Evolutionary conservation across 2,329 filamentous ascomycete genomes (phyloP).

Genomic region (Stachybotrys elegans): DNA sequence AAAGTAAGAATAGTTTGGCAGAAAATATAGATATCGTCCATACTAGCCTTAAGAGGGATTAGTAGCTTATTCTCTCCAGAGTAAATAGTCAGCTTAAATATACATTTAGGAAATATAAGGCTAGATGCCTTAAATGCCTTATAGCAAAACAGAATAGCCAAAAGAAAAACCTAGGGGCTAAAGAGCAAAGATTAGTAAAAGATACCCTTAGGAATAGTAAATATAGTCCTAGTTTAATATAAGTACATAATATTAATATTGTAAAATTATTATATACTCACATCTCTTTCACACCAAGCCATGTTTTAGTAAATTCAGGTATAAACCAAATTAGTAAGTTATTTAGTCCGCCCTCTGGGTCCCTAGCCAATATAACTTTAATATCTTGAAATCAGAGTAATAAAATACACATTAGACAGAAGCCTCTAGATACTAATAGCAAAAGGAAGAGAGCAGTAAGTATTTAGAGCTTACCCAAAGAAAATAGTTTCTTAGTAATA

Average conservation of each 20-base stretch:
- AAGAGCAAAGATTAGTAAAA: slow-evolving; percentile 28
- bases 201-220: slow-evolving; percentile 28
- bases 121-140: slow-evolving; percentile 16
- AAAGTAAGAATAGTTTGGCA: slow-evolving; percentile 2
- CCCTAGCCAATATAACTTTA: slow-evolving; percentile 8
- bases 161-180: slow-evolving; percentile 26
- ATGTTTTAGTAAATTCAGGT: slow-evolving; percentile 18
- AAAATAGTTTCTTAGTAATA: slow-evolving; percentile 18
- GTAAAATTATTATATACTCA: too few species aligned
- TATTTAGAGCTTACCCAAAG: slow-evolving; percentile 16
- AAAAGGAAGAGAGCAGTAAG: slow-evolving; percentile 15
- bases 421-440: slow-evolving; percentile 11
- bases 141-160: slow-evolving; percentile 22
- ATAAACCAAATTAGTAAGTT: slow-evolving; percentile 11
- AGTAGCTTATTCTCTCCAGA: slow-evolving; percentile 15
- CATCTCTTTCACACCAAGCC: slow-evolving; percentile 13
- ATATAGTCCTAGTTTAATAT: slow-evolving; percentile 29
- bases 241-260: too few species aligned
- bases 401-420: slow-evolving; percentile 11
- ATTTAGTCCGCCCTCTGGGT: slow-evolving; percentile 11
- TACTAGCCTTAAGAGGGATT: slow-evolving; percentile 1
- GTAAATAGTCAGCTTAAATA: slow-evolving; percentile 20
- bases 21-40: slow-evolving; percentile 6
- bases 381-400: slow-evolving; percentile 12
- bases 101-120: slow-evolving; percentile 14